Evolutionary conservation across 768 basidiomycete genomes (phyloP), one percentile per base, ranked within the genome.

Genomic region (Pleurotus ostreatus): DNA sequence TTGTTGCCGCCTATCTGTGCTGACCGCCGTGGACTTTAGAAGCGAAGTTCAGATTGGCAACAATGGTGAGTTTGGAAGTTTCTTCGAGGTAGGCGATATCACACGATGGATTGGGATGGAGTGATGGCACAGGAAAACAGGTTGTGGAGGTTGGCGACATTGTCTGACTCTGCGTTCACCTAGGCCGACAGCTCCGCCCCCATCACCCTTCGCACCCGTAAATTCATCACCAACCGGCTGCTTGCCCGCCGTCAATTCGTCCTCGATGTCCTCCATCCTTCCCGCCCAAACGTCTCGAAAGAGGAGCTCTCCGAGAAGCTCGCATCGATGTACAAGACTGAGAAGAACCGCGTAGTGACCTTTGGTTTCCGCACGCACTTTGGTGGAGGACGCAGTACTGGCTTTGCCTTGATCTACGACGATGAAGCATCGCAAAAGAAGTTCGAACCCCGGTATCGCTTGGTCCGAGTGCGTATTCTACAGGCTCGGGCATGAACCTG

Each of bases 171-270:
- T 25, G 51, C 59, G 12, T 51, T 59, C 59, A 61, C 68, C 18
- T 65, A 92, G 89, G 82, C 89, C 77, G 90, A 90, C 71, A 78
- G 72, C 71, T 79, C 84, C 72, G 83, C 92, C 72, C 87, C 95
- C 58, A 82, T 99, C 64, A 99, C 97, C 63, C 82, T 99, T 71
- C 92, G 97, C 67, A 97, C 97, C 55, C 91, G 95, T 74, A 98
- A 99, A 82, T 98, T 98, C 81, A 91, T 98, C 75, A 97, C 95
- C 70, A 99, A 99, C 84, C 93, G 94, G 59, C 89, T 99, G 62
- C 80, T 99, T 49, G 86, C 91, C 64, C 91, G 97, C 65, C 91
- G 92, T 68, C 97, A 98, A 81, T 95, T 98, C 69, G 82, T 98
- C 64, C 82, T 98, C 62, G 94, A 95, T 64, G 83, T 96, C 63